A percentile compares a stretch with the other conserved stretches of the same genome.
Evolutionary conservation across 2,329 filamentous ascomycete genomes (phyloP).

Genomic region (Fusarium burgessii): DNA sequence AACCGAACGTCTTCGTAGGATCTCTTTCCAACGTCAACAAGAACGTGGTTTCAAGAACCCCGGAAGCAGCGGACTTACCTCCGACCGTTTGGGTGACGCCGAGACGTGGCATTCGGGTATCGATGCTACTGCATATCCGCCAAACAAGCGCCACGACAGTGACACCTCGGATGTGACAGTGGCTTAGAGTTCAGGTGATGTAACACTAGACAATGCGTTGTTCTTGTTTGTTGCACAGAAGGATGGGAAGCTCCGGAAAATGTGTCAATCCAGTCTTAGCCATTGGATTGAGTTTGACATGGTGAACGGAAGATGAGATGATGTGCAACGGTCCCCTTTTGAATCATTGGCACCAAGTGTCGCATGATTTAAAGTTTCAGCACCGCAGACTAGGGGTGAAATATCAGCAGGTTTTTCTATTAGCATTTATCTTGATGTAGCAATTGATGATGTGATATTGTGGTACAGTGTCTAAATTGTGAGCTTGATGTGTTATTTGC

Average conservation of each 20-base stretch:
- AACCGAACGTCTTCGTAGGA: constrained; percentile 10
- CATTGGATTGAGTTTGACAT: not conserved
- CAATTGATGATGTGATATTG: too few species aligned
- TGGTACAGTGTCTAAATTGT: too few species aligned
- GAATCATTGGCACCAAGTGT: too few species aligned
- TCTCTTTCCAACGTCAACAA: constrained; percentile 13
- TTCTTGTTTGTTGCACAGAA: not conserved
- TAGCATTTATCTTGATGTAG: too few species aligned
- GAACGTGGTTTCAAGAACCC: constrained; percentile 15
- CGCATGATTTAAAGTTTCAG: too few species aligned
- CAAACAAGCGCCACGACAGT: constrained; percentile 1
- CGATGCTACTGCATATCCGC: not conserved
- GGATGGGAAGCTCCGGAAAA: not conserved
- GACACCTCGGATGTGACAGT: not conserved
- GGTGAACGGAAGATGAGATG: too few species aligned
- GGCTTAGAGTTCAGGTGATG: not conserved
- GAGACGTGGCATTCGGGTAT: not conserved
- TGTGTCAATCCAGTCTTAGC: not conserved
- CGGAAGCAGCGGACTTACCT: constrained; percentile 7
- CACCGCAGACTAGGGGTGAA: too few species aligned
- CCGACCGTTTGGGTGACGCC: constrained; percentile 16
- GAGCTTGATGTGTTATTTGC: not conserved
- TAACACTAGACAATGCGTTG: fast-evolving
- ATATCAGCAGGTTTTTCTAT: too few species aligned
- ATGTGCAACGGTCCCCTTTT: too few species aligned